A percentile compares a stretch with the other conserved stretches of the same genome.
Conservation (phyloP, 2,329 filamentous ascomycete species). For the Madurella mycetomatis region DNA sequence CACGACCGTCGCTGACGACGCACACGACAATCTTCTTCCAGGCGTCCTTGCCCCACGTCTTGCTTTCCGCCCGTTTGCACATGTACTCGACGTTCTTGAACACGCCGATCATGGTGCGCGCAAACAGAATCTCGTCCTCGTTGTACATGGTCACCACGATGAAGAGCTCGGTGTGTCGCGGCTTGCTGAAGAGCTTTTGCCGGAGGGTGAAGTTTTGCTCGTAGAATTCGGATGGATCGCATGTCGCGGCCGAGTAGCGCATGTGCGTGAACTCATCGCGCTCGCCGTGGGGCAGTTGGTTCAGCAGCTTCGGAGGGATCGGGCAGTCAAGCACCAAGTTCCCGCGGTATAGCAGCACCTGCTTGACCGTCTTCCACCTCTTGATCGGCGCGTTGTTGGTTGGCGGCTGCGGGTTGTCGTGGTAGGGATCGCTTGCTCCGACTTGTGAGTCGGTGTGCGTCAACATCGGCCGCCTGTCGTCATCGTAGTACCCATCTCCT, state of each 20-base stretch:
- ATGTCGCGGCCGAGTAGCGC: slow-evolving; percentile 92
- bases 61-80: slow-evolving; percentile 87
- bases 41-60: slow-evolving; percentile 96
- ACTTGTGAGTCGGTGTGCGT: slow-evolving; percentile 51
- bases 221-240: slow-evolving; percentile 84
- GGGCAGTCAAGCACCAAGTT: slow-evolving; percentile 97
- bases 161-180: slow-evolving; percentile 88
- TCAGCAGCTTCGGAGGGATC: slow-evolving; percentile 81
- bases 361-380: slow-evolving; percentile 97
- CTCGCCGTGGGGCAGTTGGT: slow-evolving; percentile 84
- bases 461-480: slow-evolving; percentile 74
- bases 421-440: slow-evolving; percentile 39
- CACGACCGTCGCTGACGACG: slow-evolving; percentile 92
- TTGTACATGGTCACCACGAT: slow-evolving; percentile 99
- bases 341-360: slow-evolving; percentile 93
- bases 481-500: slow-evolving; percentile 58
- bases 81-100: slow-evolving; percentile 99
- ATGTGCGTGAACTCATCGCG: slow-evolving; percentile 89
- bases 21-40: slow-evolving; percentile 99
- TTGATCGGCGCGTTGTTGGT: slow-evolving; percentile 59
- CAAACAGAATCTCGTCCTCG: slow-evolving; percentile 93
- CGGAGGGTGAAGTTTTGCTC: slow-evolving; percentile 86
- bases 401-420: slow-evolving; percentile 38
- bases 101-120: slow-evolving; percentile 91
- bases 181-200: slow-evolving; percentile 87